These are phyloP conservation scores for Aureobasidium melanogenum DNA, from an alignment of 2,329 filamentous ascomycete species.

Conservation along the genomic window DNA sequence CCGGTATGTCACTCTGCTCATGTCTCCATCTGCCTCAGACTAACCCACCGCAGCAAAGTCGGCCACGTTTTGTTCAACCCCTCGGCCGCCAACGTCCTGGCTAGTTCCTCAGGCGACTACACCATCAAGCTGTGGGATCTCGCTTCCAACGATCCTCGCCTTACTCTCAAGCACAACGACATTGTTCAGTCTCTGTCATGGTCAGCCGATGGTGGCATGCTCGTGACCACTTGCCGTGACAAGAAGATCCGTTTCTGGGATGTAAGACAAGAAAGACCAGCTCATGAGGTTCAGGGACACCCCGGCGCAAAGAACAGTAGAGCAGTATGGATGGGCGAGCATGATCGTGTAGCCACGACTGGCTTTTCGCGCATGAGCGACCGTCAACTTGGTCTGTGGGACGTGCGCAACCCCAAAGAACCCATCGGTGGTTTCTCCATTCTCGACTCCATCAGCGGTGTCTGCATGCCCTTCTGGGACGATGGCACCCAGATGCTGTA, in stretches of 20 bases:
- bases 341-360: slow-evolving; percentile 90
- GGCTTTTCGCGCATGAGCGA: slow-evolving; percentile 99
- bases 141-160: slow-evolving; percentile 61
- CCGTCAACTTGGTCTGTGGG: slow-evolving; percentile 91
- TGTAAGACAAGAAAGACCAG: slow-evolving; percentile 81
- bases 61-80: slow-evolving; percentile 98
- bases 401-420: slow-evolving; percentile 67
- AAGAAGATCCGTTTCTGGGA: slow-evolving; percentile 99
- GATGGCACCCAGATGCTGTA: slow-evolving; percentile 93
- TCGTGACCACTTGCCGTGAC: slow-evolving; percentile 91
- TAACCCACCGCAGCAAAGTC: slow-evolving; percentile 62
- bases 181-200: slow-evolving; percentile 93
- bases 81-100: slow-evolving; percentile 87
- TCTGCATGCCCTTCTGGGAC: slow-evolving; percentile 99
- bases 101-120: slow-evolving; percentile 90
- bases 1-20: slow-evolving; percentile 45
- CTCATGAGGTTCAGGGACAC: slow-evolving; percentile 77
- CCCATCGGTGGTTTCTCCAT: slow-evolving; percentile 85
- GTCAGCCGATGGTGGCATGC: slow-evolving; percentile 77
- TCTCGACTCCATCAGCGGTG: slow-evolving; percentile 90
- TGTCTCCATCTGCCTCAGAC: not conserved
- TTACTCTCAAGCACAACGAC: slow-evolving; percentile 76
- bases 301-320: slow-evolving; percentile 95
- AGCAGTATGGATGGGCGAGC: slow-evolving; percentile 93
- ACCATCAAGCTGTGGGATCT: slow-evolving; percentile 96